These are phyloP conservation scores for Cladosporium sp. DNA, from an alignment of 2,329 filamentous ascomycete species.

Conservation along the genomic window DNA sequence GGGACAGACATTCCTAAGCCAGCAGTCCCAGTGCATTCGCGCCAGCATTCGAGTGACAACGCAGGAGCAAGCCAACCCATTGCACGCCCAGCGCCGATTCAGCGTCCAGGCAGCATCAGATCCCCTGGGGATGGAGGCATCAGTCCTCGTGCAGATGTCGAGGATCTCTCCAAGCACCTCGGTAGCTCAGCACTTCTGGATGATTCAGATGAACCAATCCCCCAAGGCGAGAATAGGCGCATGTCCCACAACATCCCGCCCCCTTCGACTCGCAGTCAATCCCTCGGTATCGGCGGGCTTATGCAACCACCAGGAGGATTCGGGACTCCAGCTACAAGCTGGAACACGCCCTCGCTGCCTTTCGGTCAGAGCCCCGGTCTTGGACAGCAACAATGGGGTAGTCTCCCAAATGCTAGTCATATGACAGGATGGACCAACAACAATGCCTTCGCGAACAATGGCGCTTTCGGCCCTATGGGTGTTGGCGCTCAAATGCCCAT, in stretches of 20 bases:
- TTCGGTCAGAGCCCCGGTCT: constrained; percentile 35
- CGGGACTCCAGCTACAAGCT: constrained; percentile 32
- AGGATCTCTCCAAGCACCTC: constrained; percentile 55
- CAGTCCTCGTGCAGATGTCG: constrained; percentile 49
- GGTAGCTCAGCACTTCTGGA: constrained; percentile 85
- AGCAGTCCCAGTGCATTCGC: constrained; percentile 54
- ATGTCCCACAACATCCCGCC: constrained; percentile 32
- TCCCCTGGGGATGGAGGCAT: constrained; percentile 45
- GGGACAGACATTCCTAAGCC: constrained; percentile 35
- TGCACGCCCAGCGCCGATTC: constrained; percentile 70
- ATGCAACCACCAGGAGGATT: constrained; percentile 24
- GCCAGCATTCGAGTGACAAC: constrained; percentile 68
- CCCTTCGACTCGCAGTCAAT: constrained; percentile 21
- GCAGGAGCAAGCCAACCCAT: constrained; percentile 65
- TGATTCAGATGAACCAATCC: constrained; percentile 61
- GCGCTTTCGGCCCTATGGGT: constrained; percentile 47
- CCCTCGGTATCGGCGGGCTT: constrained; percentile 16
- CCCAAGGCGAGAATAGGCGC: constrained; percentile 38
- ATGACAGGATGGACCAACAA: constrained; percentile 17
- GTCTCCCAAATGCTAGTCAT: constrained; percentile 29
- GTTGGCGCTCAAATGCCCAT: constrained; percentile 22
- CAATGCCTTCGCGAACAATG: constrained; percentile 40
- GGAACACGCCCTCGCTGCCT: constrained; percentile 38
- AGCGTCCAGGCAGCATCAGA: constrained; percentile 71
- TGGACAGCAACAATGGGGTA: constrained; percentile 36